Evolutionary conservation across 495 filamentous ascomycete genomes (phyloP).

Genomic region (Penicillium odoratum): DNA sequence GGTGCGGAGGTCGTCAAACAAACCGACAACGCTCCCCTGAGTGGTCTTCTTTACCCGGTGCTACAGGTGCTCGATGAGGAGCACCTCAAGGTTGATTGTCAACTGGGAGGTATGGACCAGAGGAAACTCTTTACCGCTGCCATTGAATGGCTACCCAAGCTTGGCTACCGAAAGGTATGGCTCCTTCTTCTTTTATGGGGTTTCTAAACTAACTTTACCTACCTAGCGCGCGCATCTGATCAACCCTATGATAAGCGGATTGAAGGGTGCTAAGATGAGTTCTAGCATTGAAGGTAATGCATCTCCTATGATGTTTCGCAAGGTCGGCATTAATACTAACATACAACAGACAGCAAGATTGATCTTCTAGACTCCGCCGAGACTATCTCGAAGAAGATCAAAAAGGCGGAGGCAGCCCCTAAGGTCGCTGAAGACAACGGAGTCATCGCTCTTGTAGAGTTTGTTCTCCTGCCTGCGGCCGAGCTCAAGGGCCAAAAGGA

Average conservation of each 20-base stretch:
- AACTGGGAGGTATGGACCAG: slow-evolving; percentile 63
- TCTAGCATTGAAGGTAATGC: slow-evolving; percentile 41
- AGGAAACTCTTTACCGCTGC: slow-evolving; percentile 87
- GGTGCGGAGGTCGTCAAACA: slow-evolving; percentile 96
- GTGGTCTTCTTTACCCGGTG: slow-evolving; percentile 72
- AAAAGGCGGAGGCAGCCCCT: slow-evolving; percentile 76
- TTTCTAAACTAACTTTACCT: background rate
- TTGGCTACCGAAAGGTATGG: slow-evolving; percentile 49
- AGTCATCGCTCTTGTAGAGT: slow-evolving; percentile 78
- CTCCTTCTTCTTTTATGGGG: background rate
- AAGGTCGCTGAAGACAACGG: slow-evolving; percentile 81
- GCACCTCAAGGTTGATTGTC: slow-evolving; percentile 78
- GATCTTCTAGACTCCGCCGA: slow-evolving; percentile 82
- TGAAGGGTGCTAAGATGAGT: slow-evolving; percentile 68
- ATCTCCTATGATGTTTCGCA: background rate
- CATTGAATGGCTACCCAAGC: slow-evolving; percentile 49
- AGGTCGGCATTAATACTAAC: background rate
- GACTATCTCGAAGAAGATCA: slow-evolving; percentile 66
- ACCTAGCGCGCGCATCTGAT: slow-evolving; percentile 71
- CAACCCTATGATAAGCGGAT: slow-evolving; percentile 86
- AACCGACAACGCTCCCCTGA: slow-evolving; percentile 68
- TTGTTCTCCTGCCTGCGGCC: slow-evolving; percentile 73
- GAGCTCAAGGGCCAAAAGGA: slow-evolving; percentile 35
- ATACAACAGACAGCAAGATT: slow-evolving; percentile 60
- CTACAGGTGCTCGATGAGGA: slow-evolving; percentile 91